Base-by-base conservation (phyloP, 2,329 filamentous ascomycete genomes). In the Magnaporthiopsis rhizophila region DNA sequence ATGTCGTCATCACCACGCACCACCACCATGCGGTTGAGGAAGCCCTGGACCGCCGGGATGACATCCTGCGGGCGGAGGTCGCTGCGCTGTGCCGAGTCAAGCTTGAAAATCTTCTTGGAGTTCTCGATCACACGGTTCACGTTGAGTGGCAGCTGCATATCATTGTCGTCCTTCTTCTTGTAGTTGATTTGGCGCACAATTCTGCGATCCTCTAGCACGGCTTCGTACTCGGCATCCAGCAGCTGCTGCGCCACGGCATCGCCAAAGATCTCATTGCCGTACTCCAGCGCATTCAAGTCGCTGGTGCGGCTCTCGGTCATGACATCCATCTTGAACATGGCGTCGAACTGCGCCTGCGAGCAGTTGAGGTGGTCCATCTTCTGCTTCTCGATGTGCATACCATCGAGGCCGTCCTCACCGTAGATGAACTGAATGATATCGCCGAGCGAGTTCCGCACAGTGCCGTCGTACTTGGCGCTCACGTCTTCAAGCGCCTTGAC, bases 401-500 rank as follows among this genome's bases (percentile, higher is more conserved):
- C 96, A 75, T 99, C 96, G 9, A 98, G 84, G 72, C 95, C 96
- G 76, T 99, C 96, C 75, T 99, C 95, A 73, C 95, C 95, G 69
- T 99, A 99, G 66, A 97, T 83, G 79, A 99, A 99, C 73, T 99
- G 94, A 64, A 99, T 89, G 67, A 99, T 90, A 71, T 99, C 96
- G 59, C 95, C 95, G 59, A 98, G 83, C 2, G 95, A 99, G 77
- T 99, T 99, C 66, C 95, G 89, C 34, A 99, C 92, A 7, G 95
- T 99, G 67, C 94, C 94, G 71, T 99, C 95, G 74, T 99, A 99
- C 73, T 96, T 96, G 66, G 94, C 93, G 81, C 94, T 97, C 63
- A 98, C 89, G 76, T 99, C 95, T 83, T 99, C 95, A 3, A 99
- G 85, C 13, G 96, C 96, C 79, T 99, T 99, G 72, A 99, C 95